Conservation (phyloP, 768 basidiomycete genomes). For the Naematelia aurantialba region DNA sequence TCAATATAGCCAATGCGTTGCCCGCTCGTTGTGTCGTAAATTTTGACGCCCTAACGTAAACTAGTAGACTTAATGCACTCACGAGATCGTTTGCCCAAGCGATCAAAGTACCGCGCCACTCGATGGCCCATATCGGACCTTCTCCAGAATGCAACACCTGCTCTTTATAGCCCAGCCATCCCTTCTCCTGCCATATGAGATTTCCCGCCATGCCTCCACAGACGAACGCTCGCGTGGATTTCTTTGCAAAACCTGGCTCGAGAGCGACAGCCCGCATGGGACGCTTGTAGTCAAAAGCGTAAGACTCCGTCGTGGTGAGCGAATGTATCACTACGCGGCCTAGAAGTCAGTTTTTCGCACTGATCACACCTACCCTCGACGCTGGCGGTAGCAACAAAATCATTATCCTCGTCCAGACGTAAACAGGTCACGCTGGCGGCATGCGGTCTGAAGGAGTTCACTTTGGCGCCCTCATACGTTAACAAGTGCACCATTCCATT, state of each 20-base stretch:
- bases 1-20: slow-evolving; percentile 81
- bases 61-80: slow-evolving; percentile 37
- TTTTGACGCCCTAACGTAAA: slow-evolving; percentile 72
- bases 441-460: slow-evolving; percentile 89
- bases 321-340: slow-evolving; percentile 90
- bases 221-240: slow-evolving; percentile 71
- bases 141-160: slow-evolving; percentile 75
- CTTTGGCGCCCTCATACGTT: slow-evolving; percentile 68
- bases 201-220: slow-evolving; percentile 88
- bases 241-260: slow-evolving; percentile 83
- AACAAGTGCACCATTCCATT: slow-evolving; percentile 86
- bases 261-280: slow-evolving; percentile 85
- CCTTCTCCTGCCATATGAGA: slow-evolving; percentile 84
- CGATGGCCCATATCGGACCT: slow-evolving; percentile 88
- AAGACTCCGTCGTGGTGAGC: slow-evolving; percentile 69
- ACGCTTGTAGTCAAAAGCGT: slow-evolving; percentile 83
- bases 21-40: slow-evolving; percentile 77
- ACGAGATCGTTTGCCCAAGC: slow-evolving; percentile 96
- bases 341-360: slow-evolving; percentile 47
- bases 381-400: slow-evolving; percentile 87
- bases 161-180: slow-evolving; percentile 94
- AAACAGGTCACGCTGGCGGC: slow-evolving; percentile 81
- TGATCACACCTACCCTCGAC: slow-evolving; percentile 68
- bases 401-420: slow-evolving; percentile 73
- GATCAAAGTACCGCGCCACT: slow-evolving; percentile 80